Evolutionary conservation across 202 grass and related monocot species (phyloP).

Genomic region (Alloteropsis angusta): DNA sequence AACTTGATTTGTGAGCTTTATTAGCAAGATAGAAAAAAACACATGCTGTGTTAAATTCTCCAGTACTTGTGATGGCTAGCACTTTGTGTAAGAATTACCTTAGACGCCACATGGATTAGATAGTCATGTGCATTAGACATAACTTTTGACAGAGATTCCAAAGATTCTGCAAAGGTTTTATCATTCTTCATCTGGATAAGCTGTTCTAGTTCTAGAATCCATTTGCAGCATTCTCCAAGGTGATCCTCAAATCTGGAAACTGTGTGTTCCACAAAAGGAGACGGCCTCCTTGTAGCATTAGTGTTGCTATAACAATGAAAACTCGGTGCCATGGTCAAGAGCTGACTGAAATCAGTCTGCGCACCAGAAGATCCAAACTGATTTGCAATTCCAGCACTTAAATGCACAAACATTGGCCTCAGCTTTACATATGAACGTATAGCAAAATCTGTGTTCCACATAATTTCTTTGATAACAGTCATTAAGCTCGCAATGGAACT

Average conservation of each 20-base stretch:
- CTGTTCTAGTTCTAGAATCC: slow-evolving; percentile 66
- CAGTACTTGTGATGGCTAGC: background rate
- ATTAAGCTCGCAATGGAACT: slow-evolving; percentile 44
- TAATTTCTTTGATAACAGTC: slow-evolving; percentile 41
- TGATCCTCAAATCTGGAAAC: slow-evolving; percentile 56
- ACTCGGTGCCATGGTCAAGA: slow-evolving; percentile 19
- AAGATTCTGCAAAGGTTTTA: slow-evolving; percentile 33
- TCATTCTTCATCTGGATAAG: slow-evolving; percentile 48
- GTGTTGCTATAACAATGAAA: slow-evolving; percentile 45
- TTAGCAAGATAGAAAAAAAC: background rate
- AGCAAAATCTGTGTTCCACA: slow-evolving; percentile 44
- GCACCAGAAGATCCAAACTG: background rate
- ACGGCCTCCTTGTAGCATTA: slow-evolving; percentile 51
- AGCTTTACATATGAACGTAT: slow-evolving; percentile 54
- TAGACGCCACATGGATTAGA: slow-evolving; percentile 74
- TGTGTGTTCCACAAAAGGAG: slow-evolving; percentile 49
- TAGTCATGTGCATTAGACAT: slow-evolving; percentile 72
- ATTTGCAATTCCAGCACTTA: slow-evolving; percentile 31
- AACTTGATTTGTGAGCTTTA: background rate
- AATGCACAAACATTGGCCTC: slow-evolving; percentile 36
- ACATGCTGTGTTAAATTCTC: background rate
- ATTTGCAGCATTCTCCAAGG: slow-evolving; percentile 54
- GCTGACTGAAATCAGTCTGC: slow-evolving; percentile 30
- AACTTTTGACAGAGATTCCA: slow-evolving; percentile 62
- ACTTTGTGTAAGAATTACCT: slow-evolving; percentile 40